A percentile compares a stretch with the other conserved stretches of the same genome.
Conservation (phyloP, 208 protist genomes). For the Endotrypanum monterogeii region DNA sequence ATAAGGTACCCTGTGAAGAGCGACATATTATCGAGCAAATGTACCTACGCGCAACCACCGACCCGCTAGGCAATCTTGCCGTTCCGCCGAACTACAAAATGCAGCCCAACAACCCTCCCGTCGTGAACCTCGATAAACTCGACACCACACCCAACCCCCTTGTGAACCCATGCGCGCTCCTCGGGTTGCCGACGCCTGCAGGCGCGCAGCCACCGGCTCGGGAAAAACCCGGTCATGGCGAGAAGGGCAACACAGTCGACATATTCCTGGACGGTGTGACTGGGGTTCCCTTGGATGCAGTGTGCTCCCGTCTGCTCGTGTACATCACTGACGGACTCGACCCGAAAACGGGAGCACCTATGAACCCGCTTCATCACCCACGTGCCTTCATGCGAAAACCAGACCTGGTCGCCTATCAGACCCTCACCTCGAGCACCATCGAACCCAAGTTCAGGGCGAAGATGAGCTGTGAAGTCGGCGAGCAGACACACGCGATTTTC, state of each 20-base stretch:
- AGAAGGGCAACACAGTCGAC: constrained; percentile 31
- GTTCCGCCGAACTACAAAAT: constrained; percentile 51
- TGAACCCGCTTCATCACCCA: constrained; percentile 40
- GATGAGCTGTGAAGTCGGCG: constrained; percentile 20
- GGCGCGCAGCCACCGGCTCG: constrained; percentile 19
- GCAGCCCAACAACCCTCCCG: constrained; percentile 20
- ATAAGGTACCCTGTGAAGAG: constrained; percentile 25
- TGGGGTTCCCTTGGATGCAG: constrained; percentile 55
- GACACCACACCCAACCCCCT: constrained; percentile 21
- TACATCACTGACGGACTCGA: constrained; percentile 59
- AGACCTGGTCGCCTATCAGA: constrained; percentile 53
- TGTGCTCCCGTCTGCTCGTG: constrained; percentile 58
- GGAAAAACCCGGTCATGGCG: constrained; percentile 27
- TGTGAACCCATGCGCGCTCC: constrained; percentile 34
- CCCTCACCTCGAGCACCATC: constrained; percentile 32
- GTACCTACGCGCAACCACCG: constrained; percentile 26
- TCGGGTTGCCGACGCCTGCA: constrained; percentile 36
- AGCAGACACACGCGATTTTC: constrained; percentile 45
- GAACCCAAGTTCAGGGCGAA: constrained; percentile 47
- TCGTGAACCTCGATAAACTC: constrained; percentile 31
- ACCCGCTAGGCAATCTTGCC: constrained; percentile 41
- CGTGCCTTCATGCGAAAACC: constrained; percentile 57
- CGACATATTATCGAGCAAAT: constrained; percentile 15
- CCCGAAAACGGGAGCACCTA: constrained; percentile 18
- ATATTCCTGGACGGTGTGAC: constrained; percentile 50